A percentile compares a stretch with the other conserved stretches of the same genome.
Evolutionary conservation across 257 asterid genomes (phyloP).

Genomic region (Osmanthus fragrans): DNA sequence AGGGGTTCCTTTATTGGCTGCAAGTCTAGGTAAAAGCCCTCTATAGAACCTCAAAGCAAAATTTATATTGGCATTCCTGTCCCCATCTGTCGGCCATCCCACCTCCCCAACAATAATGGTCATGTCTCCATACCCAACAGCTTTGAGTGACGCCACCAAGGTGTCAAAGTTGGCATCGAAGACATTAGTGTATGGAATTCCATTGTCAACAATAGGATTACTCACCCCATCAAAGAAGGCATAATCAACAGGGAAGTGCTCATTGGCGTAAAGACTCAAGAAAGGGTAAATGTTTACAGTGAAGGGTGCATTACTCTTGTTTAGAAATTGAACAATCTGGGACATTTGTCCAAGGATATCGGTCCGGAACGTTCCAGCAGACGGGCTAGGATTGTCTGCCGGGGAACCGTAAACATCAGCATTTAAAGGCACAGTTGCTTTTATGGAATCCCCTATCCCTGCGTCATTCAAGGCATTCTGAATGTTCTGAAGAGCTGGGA

Average conservation of each 20-base stretch:
- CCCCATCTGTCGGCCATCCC: constrained; percentile 85
- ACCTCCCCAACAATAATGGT: constrained; percentile 73
- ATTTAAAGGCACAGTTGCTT: constrained; percentile 75
- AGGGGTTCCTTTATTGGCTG: constrained; percentile 69
- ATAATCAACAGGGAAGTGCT: constrained; percentile 66
- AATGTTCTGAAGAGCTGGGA: constrained; percentile 82
- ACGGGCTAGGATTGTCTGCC: constrained; percentile 54
- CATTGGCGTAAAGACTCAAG: constrained; percentile 65
- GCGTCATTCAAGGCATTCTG: constrained; percentile 74
- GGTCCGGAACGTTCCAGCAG: constrained; percentile 64
- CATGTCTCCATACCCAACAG: constrained; percentile 59
- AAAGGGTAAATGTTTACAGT: constrained; percentile 72
- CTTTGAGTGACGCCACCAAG: constrained; percentile 59
- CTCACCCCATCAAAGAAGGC: constrained; percentile 74
- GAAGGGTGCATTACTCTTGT: constrained; percentile 71
- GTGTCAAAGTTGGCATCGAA: constrained; percentile 84
- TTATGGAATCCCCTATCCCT: constrained; percentile 57
- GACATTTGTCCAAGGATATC: constrained; percentile 57
- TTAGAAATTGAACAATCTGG: constrained; percentile 66
- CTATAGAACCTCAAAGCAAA: constrained; percentile 58
- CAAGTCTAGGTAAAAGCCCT: constrained; percentile 68
- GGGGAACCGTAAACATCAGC: constrained; percentile 81
- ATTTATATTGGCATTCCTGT: constrained; percentile 55
- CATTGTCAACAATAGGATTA: constrained; percentile 52
- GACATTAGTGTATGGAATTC: constrained; percentile 58